Conservation (phyloP, 345 rosid species). For the Schrenkiella parvula region DNA sequence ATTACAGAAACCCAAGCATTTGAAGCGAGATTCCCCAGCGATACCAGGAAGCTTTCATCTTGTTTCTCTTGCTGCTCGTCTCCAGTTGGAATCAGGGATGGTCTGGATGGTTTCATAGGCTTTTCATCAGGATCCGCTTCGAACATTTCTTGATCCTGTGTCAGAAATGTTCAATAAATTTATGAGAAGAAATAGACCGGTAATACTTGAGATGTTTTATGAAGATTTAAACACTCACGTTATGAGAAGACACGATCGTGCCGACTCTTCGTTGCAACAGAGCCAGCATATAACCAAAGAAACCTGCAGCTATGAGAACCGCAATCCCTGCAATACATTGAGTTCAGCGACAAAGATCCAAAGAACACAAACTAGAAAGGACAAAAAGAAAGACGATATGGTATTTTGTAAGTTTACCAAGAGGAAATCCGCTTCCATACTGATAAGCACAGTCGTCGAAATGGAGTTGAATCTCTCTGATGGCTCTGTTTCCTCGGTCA, state of each 20-base stretch:
- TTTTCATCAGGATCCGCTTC: slow-evolving; percentile 40
- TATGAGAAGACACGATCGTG: slow-evolving; percentile 60
- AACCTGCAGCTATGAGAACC: slow-evolving; percentile 86
- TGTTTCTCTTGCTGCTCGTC: slow-evolving; percentile 65
- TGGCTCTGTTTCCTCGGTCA: slow-evolving; percentile 91
- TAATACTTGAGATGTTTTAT: neutral
- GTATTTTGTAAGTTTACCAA: slow-evolving; percentile 43
- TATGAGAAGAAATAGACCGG: neutral
- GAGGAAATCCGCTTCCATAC: slow-evolving; percentile 91
- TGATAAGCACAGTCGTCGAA: slow-evolving; percentile 99
- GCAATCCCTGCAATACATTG: slow-evolving; percentile 59
- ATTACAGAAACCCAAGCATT: slow-evolving; percentile 49
- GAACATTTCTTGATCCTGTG: slow-evolving; percentile 50
- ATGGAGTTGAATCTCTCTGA: slow-evolving; percentile 95
- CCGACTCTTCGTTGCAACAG: slow-evolving; percentile 80
- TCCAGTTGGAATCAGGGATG: slow-evolving; percentile 79
- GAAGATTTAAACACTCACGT: slow-evolving; percentile 39
- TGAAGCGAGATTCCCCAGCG: slow-evolving; percentile 54
- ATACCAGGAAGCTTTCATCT: slow-evolving; percentile 71
- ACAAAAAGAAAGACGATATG: neutral
- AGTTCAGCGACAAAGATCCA: neutral
- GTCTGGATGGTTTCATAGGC: slow-evolving; percentile 67
- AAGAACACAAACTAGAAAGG: neutral
- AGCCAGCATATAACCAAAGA: slow-evolving; percentile 95
- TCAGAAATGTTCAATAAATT: neutral